Evolutionary conservation across 148 eudicot genomes (phyloP), one percentile per base, ranked within the genome.

Genomic region (Cornus florida): DNA sequence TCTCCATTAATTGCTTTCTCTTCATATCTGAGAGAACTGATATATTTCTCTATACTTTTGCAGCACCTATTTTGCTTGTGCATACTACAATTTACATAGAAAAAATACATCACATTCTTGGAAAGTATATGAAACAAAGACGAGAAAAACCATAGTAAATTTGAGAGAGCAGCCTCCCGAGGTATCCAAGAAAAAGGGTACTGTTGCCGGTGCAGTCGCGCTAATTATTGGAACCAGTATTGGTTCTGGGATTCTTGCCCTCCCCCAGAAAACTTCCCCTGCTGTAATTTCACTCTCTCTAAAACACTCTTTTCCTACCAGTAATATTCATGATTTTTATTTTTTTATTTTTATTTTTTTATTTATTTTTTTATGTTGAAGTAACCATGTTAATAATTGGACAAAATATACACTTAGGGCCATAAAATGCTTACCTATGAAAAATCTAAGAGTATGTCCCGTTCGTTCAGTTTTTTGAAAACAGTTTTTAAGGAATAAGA

Each of bases 181-280:
- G 16, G 57, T 5, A 72, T 66, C 86, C 35, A 66, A 77, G 85
- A 81, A 83, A 69, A 83, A 74, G 76, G 90, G 90, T 3, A 81
- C 77, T 19, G 39, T 88, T 53, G 86, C 76, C 14, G 90, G 90
- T 79, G 90, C 90, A 50, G 88, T 85, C 20, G 90, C 90, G 76
- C 67, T 88, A 14, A 83, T 88, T 60, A 81, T 85, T 67, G 90
- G 90, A 39, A 85, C 90, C 35, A 85, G 84, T 78, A 88, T 88
- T 39, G 90, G 90, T 48, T 81, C 90, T 3, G 88, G 90, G 57
- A 88, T 88, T 69, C 90, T 88, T 74, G 88, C 88, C 74, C 90
- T 88, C 33, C 90, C 90, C 3, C 67, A 82, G 78, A 85, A 79
- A 75, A 88, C 90, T 69, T 83, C 85, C 23, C 88, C 88, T 62